phyloP scores from a whole-genome alignment of 495 filamentous ascomycete species.

The Aspergillus steynii region DNA sequence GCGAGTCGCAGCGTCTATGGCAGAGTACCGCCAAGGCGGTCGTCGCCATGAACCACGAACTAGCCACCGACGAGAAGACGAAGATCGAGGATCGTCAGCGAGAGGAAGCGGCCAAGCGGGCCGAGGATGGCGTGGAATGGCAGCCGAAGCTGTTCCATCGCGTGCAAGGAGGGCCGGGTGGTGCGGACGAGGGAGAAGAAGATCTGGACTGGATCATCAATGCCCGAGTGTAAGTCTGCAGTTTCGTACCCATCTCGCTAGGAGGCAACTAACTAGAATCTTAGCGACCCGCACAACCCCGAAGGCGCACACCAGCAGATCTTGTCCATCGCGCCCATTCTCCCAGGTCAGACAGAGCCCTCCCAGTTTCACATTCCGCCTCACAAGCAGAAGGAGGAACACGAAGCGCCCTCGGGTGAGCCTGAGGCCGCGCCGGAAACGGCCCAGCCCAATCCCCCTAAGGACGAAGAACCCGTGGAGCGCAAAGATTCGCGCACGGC shows the following conservation, averaged over 20 bases:
- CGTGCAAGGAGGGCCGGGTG: conserved; percentile 70
- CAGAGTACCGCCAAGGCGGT: conserved; percentile 75
- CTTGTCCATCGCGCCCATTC: conserved; percentile 78
- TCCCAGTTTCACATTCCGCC: conserved; percentile 45
- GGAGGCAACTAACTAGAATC: conserved; percentile 6
- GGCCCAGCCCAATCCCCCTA: conserved; percentile 13
- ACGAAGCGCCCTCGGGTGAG: conserved; percentile 11
- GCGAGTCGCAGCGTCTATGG: conserved; percentile 91
- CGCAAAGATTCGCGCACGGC: conserved; percentile 51
- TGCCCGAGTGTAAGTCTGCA: conserved; percentile 70
- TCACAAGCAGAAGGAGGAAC: conserved; percentile 20
- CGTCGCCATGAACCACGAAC: conserved; percentile 79
- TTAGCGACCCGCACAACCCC: conserved; percentile 67
- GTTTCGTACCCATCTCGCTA: neutral
- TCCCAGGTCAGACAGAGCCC: conserved; percentile 64
- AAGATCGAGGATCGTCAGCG: conserved; percentile 91
- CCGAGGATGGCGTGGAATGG: conserved; percentile 85
- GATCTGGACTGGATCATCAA: conserved; percentile 95
- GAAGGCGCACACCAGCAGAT: conserved; percentile 82
- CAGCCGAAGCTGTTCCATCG: conserved; percentile 78
- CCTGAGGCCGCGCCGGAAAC: conserved; percentile 11
- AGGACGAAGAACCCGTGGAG: conserved; percentile 28
- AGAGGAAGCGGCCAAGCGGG: conserved; percentile 80
- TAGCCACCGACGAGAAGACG: conserved; percentile 92
- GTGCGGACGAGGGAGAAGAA: conserved; percentile 78